Evolutionary conservation across 352 stramenopile species (phyloP), one percentile per base, ranked within the genome.

Genomic region (Nothophytophthora sp.): DNA sequence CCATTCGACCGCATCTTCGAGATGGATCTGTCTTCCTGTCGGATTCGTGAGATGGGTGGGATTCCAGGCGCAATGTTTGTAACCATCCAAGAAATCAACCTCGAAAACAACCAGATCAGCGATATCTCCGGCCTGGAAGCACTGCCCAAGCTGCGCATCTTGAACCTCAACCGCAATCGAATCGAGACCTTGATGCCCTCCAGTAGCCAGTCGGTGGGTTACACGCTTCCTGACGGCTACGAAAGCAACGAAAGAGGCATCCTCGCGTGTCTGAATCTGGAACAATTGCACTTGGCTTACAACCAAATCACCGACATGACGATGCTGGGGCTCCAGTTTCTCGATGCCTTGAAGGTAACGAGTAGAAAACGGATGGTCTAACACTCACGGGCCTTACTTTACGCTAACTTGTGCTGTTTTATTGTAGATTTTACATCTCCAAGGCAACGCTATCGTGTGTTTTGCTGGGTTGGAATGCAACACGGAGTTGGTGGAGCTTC

Each of bases 91-190:
- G 78, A 87, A 8, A 63, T 96, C 15, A 91, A 94, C 44, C 60
- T 96, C 5, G 80, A 91, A 47, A 92, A 92, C 67, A 96, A 96
- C 50, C 65, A 90, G 28, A 86, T 96, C 52, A 81, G 50, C 24
- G 79, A 91, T 32, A 86, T 96, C 19, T 62, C 47, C 0, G 82
- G 73, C 0, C 60, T 96, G 19, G 80, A 92, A 5, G 43, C 59
- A 8, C 55, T 96, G 10, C 60, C 73, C 1, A 86, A 77, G 33
- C 64, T 95, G 9, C 70, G 71, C 0, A 41, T 84, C 13, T 57
- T 95, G 19, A 92, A 92, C 44, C 42, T 92, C 20, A 92, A 80
- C 34, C 75, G 75, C 30, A 95, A 95, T 54, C 79, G 78, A 24
- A 81, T 96, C 30, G 76, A 90, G 16, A 68, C 36, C 10, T 54